Percentiles rank a stretch among this genome's conserved stretches.
phyloP scores from a whole-genome alignment of 2,329 filamentous ascomycete species.

The Colletotrichum musicola region DNA sequence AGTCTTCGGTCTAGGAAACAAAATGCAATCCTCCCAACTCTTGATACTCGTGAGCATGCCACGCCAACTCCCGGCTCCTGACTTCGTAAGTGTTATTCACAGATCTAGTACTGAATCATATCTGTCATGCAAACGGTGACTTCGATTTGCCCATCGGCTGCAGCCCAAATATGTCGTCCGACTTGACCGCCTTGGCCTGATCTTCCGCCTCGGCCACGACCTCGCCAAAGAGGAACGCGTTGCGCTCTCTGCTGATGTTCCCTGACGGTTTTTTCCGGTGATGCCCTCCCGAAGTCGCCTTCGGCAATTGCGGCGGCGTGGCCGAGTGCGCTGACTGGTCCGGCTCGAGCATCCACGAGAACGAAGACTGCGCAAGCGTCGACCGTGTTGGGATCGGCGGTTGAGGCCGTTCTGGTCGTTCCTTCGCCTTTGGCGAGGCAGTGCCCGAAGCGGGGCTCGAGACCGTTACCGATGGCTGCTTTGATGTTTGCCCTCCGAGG shows the following conservation, averaged over 20 bases:
- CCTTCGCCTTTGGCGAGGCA: not conserved
- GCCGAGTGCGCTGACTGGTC: slow-evolving; percentile 54
- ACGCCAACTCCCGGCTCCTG: not conserved
- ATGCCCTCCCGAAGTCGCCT: slow-evolving; percentile 41
- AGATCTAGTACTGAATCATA: slow-evolving; percentile 8
- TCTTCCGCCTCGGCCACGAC: slow-evolving; percentile 53
- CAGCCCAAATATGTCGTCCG: slow-evolving; percentile 68
- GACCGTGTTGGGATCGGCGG: slow-evolving; percentile 71
- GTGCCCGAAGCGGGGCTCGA: slow-evolving; percentile 5
- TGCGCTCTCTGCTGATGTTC: slow-evolving; percentile 64
- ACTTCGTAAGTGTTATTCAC: slow-evolving; percentile 15
- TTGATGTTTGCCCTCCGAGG: not conserved
- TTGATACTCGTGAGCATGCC: not conserved
- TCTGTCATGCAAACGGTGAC: slow-evolving; percentile 25
- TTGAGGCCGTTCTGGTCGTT: slow-evolving; percentile 35
- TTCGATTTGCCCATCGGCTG: slow-evolving; percentile 56
- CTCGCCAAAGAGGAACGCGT: slow-evolving; percentile 72
- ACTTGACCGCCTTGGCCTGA: slow-evolving; percentile 49
- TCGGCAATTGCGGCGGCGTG: slow-evolving; percentile 44
- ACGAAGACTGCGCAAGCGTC: slow-evolving; percentile 78
- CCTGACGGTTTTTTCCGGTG: slow-evolving; percentile 57
- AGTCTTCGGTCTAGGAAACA: slow-evolving; percentile 4
- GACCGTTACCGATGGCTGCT: slow-evolving; percentile 19
- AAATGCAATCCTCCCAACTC: not conserved
- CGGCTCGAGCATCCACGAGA: slow-evolving; percentile 82